Evolutionary conservation across 2,329 filamentous ascomycete genomes (phyloP), one percentile per base, ranked within the genome.

Genomic region (Phyllosticta paracitricarpa): DNA sequence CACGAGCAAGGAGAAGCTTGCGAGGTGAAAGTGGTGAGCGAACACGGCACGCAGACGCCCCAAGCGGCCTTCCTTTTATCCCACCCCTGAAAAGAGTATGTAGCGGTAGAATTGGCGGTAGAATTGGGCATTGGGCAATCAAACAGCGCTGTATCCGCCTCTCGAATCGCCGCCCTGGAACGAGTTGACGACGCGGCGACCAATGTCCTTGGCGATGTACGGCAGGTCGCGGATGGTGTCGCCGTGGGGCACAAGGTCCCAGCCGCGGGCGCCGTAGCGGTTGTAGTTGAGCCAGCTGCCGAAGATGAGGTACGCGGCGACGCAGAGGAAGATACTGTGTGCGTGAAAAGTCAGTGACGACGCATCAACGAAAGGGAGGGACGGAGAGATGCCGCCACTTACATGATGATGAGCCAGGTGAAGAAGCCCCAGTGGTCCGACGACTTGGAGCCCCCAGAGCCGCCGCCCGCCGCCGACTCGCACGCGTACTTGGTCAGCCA

Each of bases 251-350:
- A 97, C 80, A 19, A 97, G 82, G 70, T 97, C 94, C 92, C 92
- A 97, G 62, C 94, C 94, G 54, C 93, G 84, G 58, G 93, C 92
- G 56, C 93, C 93, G 75, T 96, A 96, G 64, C 92, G 89, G 78
- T 91, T 97, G 82, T 97, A 97, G 80, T 97, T 97, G 73, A 97
- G 86, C 94, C 94, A 99, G 22, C 92, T 96, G 65, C 93, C 92
- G 71, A 97, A 97, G 73, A 97, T 96, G 66, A 99, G 86, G 77
- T 97, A 99, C 25, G 92, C 79, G 1, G 94, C 91, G 51, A 86
- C 88, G 54, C 84, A 84, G 64, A 97, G 82, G 82, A 99, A 99
- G 63, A 88, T 77, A 67, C 92, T 96, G 66, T 8, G 28, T 7
- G 5, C 3, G 6, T 6, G 8, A 12, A 3, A 12, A 6, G 48